A percentile compares a stretch with the other conserved stretches of the same genome.
Evolutionary conservation across 495 filamentous ascomycete species (phyloP).

Genomic region (Polyplosphaeria fusca): DNA sequence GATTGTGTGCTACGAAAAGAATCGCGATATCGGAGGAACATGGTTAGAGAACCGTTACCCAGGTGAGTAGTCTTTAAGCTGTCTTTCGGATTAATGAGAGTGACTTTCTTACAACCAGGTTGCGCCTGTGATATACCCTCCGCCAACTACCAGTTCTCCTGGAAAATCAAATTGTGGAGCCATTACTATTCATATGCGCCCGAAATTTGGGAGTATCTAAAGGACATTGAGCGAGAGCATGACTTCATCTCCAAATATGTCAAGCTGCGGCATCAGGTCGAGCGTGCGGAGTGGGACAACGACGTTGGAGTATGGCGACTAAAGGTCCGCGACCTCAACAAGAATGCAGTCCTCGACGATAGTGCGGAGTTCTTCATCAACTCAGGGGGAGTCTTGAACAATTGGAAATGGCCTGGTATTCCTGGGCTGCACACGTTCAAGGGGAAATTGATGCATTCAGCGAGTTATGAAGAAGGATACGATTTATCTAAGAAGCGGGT

Average conservation of each 20-base stretch:
- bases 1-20: slow-evolving; percentile 48
- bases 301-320: slow-evolving; percentile 38
- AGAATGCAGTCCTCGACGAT: slow-evolving; percentile 37
- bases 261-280: slow-evolving; percentile 39
- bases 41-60: slow-evolving; percentile 43
- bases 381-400: slow-evolving; percentile 43
- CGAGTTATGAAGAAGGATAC: slow-evolving; percentile 40
- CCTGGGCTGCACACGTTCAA: slow-evolving; percentile 38
- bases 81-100: background rate
- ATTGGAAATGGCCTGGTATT: slow-evolving; percentile 42
- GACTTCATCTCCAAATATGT: slow-evolving; percentile 43
- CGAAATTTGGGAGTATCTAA: slow-evolving; percentile 46
- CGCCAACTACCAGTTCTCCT: slow-evolving; percentile 43
- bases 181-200: slow-evolving; percentile 44
- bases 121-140: slow-evolving; percentile 43
- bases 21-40: slow-evolving; percentile 46
- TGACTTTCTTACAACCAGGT: slow-evolving; percentile 29
- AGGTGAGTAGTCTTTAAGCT: background rate
- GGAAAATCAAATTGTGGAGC: slow-evolving; percentile 46
- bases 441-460: slow-evolving; percentile 44
- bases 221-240: slow-evolving; percentile 44
- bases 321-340: slow-evolving; percentile 36
- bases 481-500: slow-evolving; percentile 40
- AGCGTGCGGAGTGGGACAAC: slow-evolving; percentile 37
- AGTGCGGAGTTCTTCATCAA: slow-evolving; percentile 43